A percentile compares a stretch with the other conserved stretches of the same genome.
Conservation (phyloP, 345 rosid genomes). For the Citropsis articulata region DNA sequence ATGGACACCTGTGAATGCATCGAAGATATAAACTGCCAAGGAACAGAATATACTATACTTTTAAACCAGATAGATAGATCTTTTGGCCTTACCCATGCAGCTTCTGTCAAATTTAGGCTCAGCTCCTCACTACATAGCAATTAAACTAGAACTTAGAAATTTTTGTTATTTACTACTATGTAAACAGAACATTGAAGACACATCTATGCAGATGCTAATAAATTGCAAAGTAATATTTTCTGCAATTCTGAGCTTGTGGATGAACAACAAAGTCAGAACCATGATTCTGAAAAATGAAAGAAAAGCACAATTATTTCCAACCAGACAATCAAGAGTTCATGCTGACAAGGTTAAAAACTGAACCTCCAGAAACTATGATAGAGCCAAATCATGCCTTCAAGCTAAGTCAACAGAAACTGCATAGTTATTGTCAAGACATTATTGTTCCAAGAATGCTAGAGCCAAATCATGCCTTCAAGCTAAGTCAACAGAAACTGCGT, state of each 20-base stretch:
- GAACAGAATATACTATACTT: neutral
- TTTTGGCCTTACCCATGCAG: slow-evolving; percentile 79
- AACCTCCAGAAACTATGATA: neutral
- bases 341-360: neutral
- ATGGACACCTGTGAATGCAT: slow-evolving; percentile 70
- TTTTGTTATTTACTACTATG: neutral
- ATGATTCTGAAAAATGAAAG: neutral
- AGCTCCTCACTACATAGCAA: slow-evolving; percentile 77
- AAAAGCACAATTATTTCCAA: neutral
- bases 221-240: neutral
- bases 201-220: neutral
- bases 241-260: neutral
- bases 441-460: neutral
- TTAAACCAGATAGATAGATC: neutral
- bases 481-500: neutral
- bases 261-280: neutral
- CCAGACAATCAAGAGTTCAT: neutral
- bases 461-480: neutral
- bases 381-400: neutral
- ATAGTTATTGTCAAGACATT: neutral
- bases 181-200: slow-evolving; percentile 4
- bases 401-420: neutral
- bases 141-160: slow-evolving; percentile 5
- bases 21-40: neutral
- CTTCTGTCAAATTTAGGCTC: slow-evolving; percentile 81